A percentile compares a stretch with the other conserved stretches of the same genome.
Conservation (phyloP, 768 basidiomycete genomes). For the Strobilomyces confusus region DNA sequence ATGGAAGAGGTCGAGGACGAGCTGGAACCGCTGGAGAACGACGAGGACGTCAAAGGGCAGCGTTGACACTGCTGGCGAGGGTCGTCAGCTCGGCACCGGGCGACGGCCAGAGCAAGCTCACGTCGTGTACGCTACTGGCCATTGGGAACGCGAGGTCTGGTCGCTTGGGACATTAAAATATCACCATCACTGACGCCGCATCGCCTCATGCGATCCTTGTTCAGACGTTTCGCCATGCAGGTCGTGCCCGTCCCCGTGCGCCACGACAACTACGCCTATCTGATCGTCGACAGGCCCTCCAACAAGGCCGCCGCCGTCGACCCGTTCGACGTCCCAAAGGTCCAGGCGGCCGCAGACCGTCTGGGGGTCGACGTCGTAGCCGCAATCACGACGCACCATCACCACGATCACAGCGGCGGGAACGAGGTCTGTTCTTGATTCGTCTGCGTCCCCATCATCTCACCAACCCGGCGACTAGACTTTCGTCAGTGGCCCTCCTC, state of each 20-base stretch:
- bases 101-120: too few species aligned
- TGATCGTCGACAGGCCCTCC: constrained; percentile 65
- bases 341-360: constrained; percentile 56
- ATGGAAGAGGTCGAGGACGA: constrained; percentile 50
- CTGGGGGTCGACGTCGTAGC: constrained; percentile 66
- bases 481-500: constrained; percentile 25
- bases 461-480: constrained; percentile 15
- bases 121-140: too few species aligned
- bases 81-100: too few species aligned
- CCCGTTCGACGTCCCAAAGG: constrained; percentile 71
- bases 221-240: constrained; percentile 46
- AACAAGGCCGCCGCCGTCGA: constrained; percentile 77
- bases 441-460: constrained; percentile 8
- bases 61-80: too few species aligned
- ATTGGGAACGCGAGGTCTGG: too few species aligned
- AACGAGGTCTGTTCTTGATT: constrained; percentile 53
- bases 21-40: constrained; percentile 12
- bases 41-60: neutral
- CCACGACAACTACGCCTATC: constrained; percentile 82
- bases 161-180: constrained; percentile 5
- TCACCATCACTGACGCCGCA: constrained; percentile 14
- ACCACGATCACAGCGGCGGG: constrained; percentile 85
- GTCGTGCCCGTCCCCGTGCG: constrained; percentile 77
- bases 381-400: constrained; percentile 88
- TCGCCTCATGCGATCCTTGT: constrained; percentile 22